phyloP scores from a whole-genome alignment of 495 filamentous ascomycete species.

The Aspergillus diversus region DNA sequence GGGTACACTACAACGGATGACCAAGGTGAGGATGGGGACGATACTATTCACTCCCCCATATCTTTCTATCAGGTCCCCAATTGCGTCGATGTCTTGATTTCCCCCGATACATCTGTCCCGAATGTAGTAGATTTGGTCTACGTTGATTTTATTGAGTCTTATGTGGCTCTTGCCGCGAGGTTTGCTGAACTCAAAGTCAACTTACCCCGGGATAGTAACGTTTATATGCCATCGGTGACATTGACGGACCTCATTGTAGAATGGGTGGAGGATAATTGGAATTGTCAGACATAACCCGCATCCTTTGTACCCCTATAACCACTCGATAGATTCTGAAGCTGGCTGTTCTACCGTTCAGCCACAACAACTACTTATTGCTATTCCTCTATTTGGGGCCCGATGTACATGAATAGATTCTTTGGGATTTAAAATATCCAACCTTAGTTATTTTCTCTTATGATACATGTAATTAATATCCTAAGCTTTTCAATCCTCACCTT shows the following conservation, averaged over 20 bases:
- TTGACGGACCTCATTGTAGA: slow-evolving; percentile 74
- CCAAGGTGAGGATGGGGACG: slow-evolving; percentile 83
- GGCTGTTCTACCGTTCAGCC: background rate
- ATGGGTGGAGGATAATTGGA: slow-evolving; percentile 85
- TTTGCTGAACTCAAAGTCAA: slow-evolving; percentile 63
- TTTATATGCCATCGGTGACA: slow-evolving; percentile 66
- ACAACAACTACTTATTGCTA: background rate
- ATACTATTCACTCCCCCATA: slow-evolving; percentile 79
- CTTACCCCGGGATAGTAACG: slow-evolving; percentile 58
- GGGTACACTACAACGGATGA: slow-evolving; percentile 93
- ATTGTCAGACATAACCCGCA: slow-evolving; percentile 27
- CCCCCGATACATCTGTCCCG: slow-evolving; percentile 53
- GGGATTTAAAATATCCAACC: background rate
- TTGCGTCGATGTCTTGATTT: slow-evolving; percentile 71
- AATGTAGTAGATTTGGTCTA: slow-evolving; percentile 85
- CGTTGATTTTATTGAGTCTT: slow-evolving; percentile 84
- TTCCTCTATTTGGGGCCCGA: background rate
- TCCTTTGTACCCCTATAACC: background rate
- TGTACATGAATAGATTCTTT: background rate
- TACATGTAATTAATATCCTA: slow-evolving; percentile 14
- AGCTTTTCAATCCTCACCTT: slow-evolving; percentile 42
- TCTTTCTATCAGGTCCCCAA: slow-evolving; percentile 80
- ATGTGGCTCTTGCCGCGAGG: slow-evolving; percentile 71
- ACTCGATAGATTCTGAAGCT: background rate
- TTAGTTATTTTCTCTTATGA: slow-evolving; percentile 16